Evolutionary conservation across 2,329 filamentous ascomycete genomes (phyloP).

Genomic region (Blumeria graminis): DNA sequence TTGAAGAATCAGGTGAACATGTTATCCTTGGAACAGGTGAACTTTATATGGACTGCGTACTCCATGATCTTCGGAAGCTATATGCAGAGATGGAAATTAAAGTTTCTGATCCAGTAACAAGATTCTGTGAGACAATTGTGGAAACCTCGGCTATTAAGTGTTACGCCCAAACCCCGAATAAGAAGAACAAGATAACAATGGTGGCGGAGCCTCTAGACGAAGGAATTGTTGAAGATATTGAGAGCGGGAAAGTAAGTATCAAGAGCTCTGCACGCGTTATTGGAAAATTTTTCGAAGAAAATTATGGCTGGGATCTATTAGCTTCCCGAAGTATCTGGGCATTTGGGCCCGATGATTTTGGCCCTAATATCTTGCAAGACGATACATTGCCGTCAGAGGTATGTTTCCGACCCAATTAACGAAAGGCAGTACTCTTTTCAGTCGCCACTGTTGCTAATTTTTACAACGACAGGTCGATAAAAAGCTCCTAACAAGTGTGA

Average conservation of each 20-base stretch:
- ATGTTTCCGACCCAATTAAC: conserved; percentile 14
- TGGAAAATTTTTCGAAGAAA: conserved; percentile 90
- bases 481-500: conserved; percentile 63
- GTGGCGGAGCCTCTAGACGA: conserved; percentile 88
- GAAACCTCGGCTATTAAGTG: conserved; percentile 96
- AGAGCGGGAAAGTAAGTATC: conserved; percentile 72
- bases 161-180: conserved; percentile 93
- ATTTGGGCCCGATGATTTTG: conserved; percentile 85
- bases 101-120: conserved; percentile 87
- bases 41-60: conserved; percentile 97
- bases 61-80: conserved; percentile 78
- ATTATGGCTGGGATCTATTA: conserved; percentile 89
- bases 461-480: conserved; percentile 46
- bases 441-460: conserved; percentile 11
- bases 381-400: conserved; percentile 81
- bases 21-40: conserved; percentile 88
- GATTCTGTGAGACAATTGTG: conserved; percentile 94
- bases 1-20: conserved; percentile 94
- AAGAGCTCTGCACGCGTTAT: conserved; percentile 81
- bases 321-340: conserved; percentile 94
- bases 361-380: conserved; percentile 88
- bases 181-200: conserved; percentile 99
- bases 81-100: conserved; percentile 99
- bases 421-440: not conserved
- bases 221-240: conserved; percentile 85